Evolutionary conservation across 225 moss, liverwort and hornwort species (phyloP), one percentile per base, ranked within the genome.

Genomic region (Pseudoscleropodium purum): DNA sequence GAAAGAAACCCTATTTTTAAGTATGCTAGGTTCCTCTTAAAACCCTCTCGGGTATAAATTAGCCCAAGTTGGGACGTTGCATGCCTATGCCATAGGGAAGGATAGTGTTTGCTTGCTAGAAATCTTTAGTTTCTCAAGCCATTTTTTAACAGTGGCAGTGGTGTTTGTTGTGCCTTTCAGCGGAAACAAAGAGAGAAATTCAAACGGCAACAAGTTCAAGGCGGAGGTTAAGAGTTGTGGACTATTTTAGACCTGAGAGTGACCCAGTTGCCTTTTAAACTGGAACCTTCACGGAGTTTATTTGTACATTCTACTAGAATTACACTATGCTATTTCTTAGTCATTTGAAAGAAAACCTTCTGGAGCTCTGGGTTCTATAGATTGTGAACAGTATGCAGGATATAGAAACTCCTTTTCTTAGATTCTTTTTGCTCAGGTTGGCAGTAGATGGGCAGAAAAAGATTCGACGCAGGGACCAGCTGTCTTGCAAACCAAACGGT

Each of bases 131-230:
- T 39, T 91, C n/a, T 84, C 75, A 73, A 86, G 70, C 43, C 37
- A 21, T 59, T 75, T 45, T 39, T 82, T 80, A 69, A 89, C 75
- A 82, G 34, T 47, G 37, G n/a, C 33, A 18, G 6, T 76, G 67
- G 47, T 77, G 13, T 82, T 24, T 70, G 75, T 85, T 81, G 70
- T 88, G 88, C 57, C 43, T 84, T 82, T 85, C 95, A 98, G 97
- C 96, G 95, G 84, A 94, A 95, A 77, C 94, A 95, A 82, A 89
- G 97, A 88, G 97, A 96, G 88, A 95, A 96, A 76, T 96, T 96
- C 69, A 95, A 96, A 26, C 93, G 94, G 74, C 97, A 98, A 91
- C 96, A 96, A 84, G 92, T 89, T 21, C 93, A 93, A 91, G 93
- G 91, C 18, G 81, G 86, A 75, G 83, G 62, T 45, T 63, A 45